Conservation (phyloP, 2,329 filamentous ascomycete species). For the Aspergillus melleus region DNA sequence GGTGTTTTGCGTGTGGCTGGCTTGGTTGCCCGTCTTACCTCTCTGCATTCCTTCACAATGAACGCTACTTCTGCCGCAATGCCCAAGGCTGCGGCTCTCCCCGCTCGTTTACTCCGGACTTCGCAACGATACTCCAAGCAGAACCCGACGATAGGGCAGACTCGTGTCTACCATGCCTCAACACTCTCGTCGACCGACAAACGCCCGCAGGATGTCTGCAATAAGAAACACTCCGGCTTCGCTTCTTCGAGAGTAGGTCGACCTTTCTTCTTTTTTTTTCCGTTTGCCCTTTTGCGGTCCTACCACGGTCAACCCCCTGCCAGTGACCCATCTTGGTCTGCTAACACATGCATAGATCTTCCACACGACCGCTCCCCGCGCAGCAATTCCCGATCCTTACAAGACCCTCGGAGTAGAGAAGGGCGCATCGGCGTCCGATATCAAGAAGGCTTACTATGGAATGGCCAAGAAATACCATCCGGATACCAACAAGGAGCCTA, state of each 20-base stretch:
- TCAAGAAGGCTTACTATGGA: slow-evolving; percentile 98
- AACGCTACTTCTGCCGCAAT: slow-evolving; percentile 40
- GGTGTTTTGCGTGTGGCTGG: slow-evolving; percentile 12
- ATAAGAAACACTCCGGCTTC: slow-evolving; percentile 25
- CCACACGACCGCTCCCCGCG: slow-evolving; percentile 55
- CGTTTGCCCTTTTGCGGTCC: no score
- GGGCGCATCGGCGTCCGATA: slow-evolving; percentile 76
- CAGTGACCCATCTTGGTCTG: slow-evolving; percentile 8
- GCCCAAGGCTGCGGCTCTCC: slow-evolving; percentile 44
- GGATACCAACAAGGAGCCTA: slow-evolving; percentile 92
- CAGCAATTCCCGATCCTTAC: slow-evolving; percentile 81
- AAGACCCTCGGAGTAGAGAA: slow-evolving; percentile 80
- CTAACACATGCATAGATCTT: slow-evolving; percentile 35
- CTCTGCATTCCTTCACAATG: slow-evolving; percentile 31
- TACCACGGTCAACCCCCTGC: background rate
- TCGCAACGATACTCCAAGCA: slow-evolving; percentile 42
- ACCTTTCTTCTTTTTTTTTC: background rate
- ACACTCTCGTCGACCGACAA: slow-evolving; percentile 25
- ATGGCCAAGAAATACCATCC: slow-evolving; percentile 97
- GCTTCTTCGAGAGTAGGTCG: slow-evolving; percentile 33
- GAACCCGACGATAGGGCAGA: slow-evolving; percentile 30
- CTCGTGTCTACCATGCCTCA: slow-evolving; percentile 38
- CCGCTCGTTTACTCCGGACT: slow-evolving; percentile 43
- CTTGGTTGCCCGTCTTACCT: background rate
- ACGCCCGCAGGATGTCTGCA: slow-evolving; percentile 27